Base-by-base conservation (phyloP, 1,284 basidiomycete species). In the Sporisorium iseilematis-ciliati region DNA sequence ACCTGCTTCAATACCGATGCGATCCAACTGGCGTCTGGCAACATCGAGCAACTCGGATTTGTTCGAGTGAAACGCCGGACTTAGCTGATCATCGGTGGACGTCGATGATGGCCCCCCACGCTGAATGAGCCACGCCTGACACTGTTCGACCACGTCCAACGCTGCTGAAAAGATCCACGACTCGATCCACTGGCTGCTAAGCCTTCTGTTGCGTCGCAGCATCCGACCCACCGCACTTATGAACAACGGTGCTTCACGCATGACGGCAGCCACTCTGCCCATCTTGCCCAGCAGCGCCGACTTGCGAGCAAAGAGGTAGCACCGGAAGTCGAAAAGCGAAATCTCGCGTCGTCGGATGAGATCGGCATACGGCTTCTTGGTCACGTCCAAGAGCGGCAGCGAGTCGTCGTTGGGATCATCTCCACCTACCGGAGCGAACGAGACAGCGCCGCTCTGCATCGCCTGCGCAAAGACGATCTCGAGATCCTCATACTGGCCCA, bases 101-200 rank as follows among this genome's bases (percentile, higher is more conserved):
- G 57, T 50, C 2, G 43, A n/a, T 5, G 33, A 41, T 38, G 56
- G 46, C 6, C 66, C 74, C 14, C 78, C 67, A 45, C 74, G 62
- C 50, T 78, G 79, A 10, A 81, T 70, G 16, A 83, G 89, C 93
- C 93, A 95, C 4, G 87, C 86, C 79, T 95, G 92, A 79, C 92
- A 94, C 78, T 92, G 91, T 20, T 93, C 91, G 14, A 96, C 91
- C 45, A 92, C 91, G 78, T 92, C 94, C 58, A 96, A 87, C 23
- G 94, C 91, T 1, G 94, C 94, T 11, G 93, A 94, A 85, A 94
- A 98, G 23, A 90, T 92, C 96, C 97, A 99, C 0, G 92, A 92
- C 84, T 97, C 93, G 42, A 97, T 88, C n/a, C 97, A 88, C 5
- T 89, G 88, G 40, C 86, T 86, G 92, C 95, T 76, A 5, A 59